Percentiles rank a stretch among this genome's conserved stretches.
phyloP scores from a whole-genome alignment of 805 yeast species.

The Helenozyma baotianmanensis region DNA sequence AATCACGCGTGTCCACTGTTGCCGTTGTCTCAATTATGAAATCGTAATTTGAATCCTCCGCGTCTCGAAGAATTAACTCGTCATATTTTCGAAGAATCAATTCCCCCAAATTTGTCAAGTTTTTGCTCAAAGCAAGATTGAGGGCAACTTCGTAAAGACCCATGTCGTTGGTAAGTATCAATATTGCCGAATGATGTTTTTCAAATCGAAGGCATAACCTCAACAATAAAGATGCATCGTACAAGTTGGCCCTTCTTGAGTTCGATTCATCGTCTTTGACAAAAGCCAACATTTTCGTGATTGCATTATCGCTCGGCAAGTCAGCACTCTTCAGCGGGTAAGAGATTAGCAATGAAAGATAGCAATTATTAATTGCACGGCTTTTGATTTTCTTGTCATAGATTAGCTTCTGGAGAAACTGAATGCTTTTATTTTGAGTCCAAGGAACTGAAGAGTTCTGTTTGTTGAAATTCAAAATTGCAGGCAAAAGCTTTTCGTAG shows the following conservation, averaged over 20 bases:
- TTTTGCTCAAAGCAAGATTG: conserved; percentile 60
- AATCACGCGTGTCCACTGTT: conserved; percentile 35
- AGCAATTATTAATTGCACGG: conserved; percentile 60
- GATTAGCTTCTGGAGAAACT: conserved; percentile 53
- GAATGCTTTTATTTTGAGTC: conserved; percentile 57
- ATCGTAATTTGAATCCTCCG: conserved; percentile 22
- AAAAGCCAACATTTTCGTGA: conserved; percentile 27
- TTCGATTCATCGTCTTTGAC: conserved; percentile 17
- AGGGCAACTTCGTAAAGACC: conserved; percentile 78
- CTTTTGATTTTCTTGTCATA: conserved; percentile 36
- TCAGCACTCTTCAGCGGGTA: conserved; percentile 33
- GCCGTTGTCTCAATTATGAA: conserved; percentile 52
- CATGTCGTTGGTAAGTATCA: conserved; percentile 61
- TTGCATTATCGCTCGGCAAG: conserved; percentile 30
- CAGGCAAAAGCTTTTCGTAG: conserved; percentile 65
- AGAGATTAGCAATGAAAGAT: conserved; percentile 61
- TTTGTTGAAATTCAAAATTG: conserved; percentile 65
- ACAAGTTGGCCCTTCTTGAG: conserved; percentile 20
- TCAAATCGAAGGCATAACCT: conserved; percentile 63
- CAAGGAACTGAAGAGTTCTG: conserved; percentile 34
- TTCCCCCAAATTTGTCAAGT: conserved; percentile 51
- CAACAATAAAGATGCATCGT: conserved; percentile 70
- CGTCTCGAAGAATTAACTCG: conserved; percentile 9
- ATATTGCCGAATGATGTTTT: conserved; percentile 62
- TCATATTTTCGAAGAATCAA: conserved; percentile 32